Percentiles rank a stretch among this genome's conserved stretches.
Evolutionary conservation across 2,329 filamentous ascomycete species (phyloP).

Genomic region (Talaromyces sp.): DNA sequence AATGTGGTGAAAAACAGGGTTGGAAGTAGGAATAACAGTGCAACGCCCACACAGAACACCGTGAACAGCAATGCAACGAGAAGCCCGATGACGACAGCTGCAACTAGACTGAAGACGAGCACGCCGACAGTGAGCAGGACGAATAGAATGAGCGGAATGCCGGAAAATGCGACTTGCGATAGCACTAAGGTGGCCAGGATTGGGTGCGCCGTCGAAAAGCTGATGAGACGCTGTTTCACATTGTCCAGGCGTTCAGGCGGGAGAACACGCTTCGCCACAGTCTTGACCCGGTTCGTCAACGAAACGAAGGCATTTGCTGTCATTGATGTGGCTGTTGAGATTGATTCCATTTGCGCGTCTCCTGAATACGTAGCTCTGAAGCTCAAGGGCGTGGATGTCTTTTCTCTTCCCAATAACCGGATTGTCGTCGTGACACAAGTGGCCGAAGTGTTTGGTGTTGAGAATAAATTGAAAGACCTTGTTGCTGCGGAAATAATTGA

Average conservation of each 20-base stretch:
- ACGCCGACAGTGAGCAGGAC: slow-evolving; percentile 59
- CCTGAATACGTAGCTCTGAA: neutral
- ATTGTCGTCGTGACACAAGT: neutral
- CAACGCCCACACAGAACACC: slow-evolving; percentile 11
- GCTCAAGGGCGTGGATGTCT: neutral
- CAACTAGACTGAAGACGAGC: slow-evolving; percentile 56
- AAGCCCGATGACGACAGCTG: slow-evolving; percentile 54
- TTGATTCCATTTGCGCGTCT: neutral
- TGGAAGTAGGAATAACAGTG: slow-evolving; percentile 12
- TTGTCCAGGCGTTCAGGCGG: slow-evolving; percentile 57
- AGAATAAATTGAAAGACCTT: neutral
- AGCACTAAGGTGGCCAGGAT: slow-evolving; percentile 65
- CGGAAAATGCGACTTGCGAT: slow-evolving; percentile 59
- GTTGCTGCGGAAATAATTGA: neutral
- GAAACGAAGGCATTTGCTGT: slow-evolving; percentile 4
- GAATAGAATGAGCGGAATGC: slow-evolving; percentile 65
- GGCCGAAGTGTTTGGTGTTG: neutral
- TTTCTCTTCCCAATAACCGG: neutral
- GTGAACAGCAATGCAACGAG: slow-evolving; percentile 63
- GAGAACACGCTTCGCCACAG: slow-evolving; percentile 47
- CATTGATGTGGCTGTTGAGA: slow-evolving; percentile 2
- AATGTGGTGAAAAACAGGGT: slow-evolving; percentile 6
- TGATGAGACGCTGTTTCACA: slow-evolving; percentile 48
- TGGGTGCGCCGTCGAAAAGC: slow-evolving; percentile 60
- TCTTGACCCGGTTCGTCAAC: neutral